phyloP scores from a whole-genome alignment of 2,329 filamentous ascomycete species.

The Aspergillus cejpii region DNA sequence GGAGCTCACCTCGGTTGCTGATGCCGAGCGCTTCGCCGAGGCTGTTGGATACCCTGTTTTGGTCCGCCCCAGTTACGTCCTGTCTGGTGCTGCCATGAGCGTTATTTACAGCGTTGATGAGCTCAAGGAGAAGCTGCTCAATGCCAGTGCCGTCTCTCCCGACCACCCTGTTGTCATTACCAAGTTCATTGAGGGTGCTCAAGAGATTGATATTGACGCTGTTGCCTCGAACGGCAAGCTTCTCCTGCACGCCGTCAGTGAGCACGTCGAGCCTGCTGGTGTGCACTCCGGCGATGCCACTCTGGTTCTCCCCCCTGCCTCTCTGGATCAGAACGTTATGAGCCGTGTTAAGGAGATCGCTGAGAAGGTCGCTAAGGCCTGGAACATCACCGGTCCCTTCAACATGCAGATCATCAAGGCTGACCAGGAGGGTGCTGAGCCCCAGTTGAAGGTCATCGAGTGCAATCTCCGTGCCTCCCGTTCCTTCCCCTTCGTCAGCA shows the following conservation, averaged over 20 bases:
- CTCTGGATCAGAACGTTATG: slow-evolving; percentile 70
- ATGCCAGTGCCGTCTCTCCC: slow-evolving; percentile 81
- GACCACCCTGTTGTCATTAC: slow-evolving; percentile 98
- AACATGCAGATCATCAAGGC: slow-evolving; percentile 99
- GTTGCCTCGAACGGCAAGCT: slow-evolving; percentile 82
- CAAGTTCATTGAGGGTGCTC: slow-evolving; percentile 93
- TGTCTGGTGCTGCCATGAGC: slow-evolving; percentile 97
- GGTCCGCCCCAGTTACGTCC: slow-evolving; percentile 88
- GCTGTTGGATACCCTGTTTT: slow-evolving; percentile 88
- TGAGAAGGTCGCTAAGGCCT: slow-evolving; percentile 90
- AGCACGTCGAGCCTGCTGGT: slow-evolving; percentile 95
- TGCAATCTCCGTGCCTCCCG: slow-evolving; percentile 96
- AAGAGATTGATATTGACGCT: slow-evolving; percentile 94
- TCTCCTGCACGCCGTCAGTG: slow-evolving; percentile 83
- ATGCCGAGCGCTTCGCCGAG: slow-evolving; percentile 79
- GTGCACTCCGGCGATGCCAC: slow-evolving; percentile 98
- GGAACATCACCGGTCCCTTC: slow-evolving; percentile 96
- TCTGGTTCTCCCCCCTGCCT: slow-evolving; percentile 78
- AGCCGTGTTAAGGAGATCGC: slow-evolving; percentile 91
- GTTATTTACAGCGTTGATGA: slow-evolving; percentile 85
- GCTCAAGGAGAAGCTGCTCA: slow-evolving; percentile 88
- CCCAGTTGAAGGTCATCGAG: slow-evolving; percentile 89
- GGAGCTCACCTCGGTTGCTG: slow-evolving; percentile 82
- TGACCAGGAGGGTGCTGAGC: slow-evolving; percentile 64
- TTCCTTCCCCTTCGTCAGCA: slow-evolving; percentile 97